Conservation (phyloP, 208 protist species). For the Acanthamoeba lenticulata region DNA sequence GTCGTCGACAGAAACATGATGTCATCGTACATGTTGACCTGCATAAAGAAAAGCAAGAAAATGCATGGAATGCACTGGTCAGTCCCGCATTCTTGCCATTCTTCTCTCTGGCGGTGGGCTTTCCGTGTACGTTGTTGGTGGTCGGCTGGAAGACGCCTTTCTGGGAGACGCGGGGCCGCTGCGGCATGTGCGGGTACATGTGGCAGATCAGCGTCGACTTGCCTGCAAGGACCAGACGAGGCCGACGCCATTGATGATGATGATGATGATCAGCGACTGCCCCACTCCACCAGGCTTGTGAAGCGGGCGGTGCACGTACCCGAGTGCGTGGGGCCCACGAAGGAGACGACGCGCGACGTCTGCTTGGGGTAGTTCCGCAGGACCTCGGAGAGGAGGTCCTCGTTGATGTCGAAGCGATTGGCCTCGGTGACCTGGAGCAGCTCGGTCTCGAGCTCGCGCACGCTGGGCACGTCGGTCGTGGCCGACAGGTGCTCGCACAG, state of each 20-base stretch:
- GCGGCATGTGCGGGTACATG: conserved; percentile 45
- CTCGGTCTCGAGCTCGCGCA: conserved; percentile 2
- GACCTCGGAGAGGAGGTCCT: conserved; percentile 4
- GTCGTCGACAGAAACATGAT: conserved; percentile 30
- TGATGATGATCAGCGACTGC: background rate
- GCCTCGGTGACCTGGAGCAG: conserved; percentile 19
- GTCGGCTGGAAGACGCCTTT: conserved; percentile 39
- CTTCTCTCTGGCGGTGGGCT: background rate
- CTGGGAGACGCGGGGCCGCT: conserved; percentile 31
- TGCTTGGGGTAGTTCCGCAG: conserved; percentile 29
- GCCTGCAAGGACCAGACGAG: background rate
- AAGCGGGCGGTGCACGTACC: background rate
- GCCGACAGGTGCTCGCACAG: conserved; percentile 37
- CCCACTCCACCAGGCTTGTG: too few relatives aligned
- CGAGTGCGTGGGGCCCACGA: conserved; percentile 1
- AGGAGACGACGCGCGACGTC: background rate
- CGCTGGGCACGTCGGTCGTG: conserved; percentile 30
- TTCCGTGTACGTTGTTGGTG: background rate
- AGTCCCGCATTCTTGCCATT: too few relatives aligned
- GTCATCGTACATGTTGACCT: conserved; percentile 48
- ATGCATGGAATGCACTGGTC: too few relatives aligned
- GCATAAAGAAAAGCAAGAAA: background rate
- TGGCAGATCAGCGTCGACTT: conserved; percentile 43
- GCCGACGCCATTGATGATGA: background rate
- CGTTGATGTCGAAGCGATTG: conserved; percentile 35